Percentiles rank a stretch among this genome's conserved stretches.
Evolutionary conservation across 495 filamentous ascomycete genomes (phyloP).

Genomic region (Amniculicola lignicola): DNA sequence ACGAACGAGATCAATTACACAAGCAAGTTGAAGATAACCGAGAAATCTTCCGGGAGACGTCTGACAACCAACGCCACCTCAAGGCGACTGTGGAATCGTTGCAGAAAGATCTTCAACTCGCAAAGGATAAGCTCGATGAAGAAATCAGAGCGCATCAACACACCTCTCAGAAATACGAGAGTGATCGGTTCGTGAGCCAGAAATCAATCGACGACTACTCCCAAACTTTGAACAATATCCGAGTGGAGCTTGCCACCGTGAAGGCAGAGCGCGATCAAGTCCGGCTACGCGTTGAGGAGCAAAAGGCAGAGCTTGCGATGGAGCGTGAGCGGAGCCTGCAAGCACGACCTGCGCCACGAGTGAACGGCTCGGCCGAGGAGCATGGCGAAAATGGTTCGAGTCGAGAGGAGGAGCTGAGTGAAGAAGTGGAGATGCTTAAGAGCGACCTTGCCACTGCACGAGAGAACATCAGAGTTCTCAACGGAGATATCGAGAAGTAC

Average conservation of each 20-base stretch:
- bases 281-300: constrained; percentile 79
- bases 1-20: constrained; percentile 80
- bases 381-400: constrained; percentile 54
- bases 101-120: constrained; percentile 70
- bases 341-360: constrained; percentile 61
- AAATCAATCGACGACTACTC: constrained; percentile 87
- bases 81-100: constrained; percentile 72
- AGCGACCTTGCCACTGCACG: constrained; percentile 72
- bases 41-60: too few species aligned
- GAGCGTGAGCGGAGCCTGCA: constrained; percentile 78
- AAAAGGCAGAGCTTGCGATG: constrained; percentile 84
- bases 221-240: constrained; percentile 67
- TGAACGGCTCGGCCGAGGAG: constrained; percentile 46
- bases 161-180: constrained; percentile 74
- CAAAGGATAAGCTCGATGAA: constrained; percentile 78
- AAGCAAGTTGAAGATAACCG: constrained; percentile 67
- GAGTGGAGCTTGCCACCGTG: constrained; percentile 76
- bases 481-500: constrained; percentile 78
- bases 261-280: constrained; percentile 87
- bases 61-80: constrained; percentile 61
- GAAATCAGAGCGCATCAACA: constrained; percentile 82
- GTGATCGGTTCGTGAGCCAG: constrained; percentile 78
- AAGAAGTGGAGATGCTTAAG: constrained; percentile 80
- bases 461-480: constrained; percentile 72
- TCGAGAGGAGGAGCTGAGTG: constrained; percentile 78